These are phyloP conservation scores for Zymoseptoria crescenta DNA, from an alignment of 2,329 filamentous ascomycete genomes.

Conservation along the genomic window DNA sequence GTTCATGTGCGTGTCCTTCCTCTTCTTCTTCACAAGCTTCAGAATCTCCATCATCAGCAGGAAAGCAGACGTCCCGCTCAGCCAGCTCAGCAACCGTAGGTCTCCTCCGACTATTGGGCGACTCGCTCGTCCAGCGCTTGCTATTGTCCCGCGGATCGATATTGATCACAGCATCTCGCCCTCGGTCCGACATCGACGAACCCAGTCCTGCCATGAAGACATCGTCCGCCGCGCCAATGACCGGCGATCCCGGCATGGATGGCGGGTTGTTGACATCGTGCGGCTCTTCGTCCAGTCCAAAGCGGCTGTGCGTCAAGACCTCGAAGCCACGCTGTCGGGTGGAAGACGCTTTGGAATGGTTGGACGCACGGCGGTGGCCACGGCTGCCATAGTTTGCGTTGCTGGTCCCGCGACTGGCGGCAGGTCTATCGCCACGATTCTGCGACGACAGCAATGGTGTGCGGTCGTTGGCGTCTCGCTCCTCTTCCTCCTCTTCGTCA, in stretches of 20 bases:
- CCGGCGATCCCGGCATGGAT: slow-evolving; percentile 53
- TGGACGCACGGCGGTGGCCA: slow-evolving; percentile 21
- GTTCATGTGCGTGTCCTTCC: slow-evolving; percentile 40
- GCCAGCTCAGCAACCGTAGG: slow-evolving; percentile 55
- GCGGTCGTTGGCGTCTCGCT: slow-evolving; percentile 40
- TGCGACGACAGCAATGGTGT: slow-evolving; percentile 45
- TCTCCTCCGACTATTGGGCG: slow-evolving; percentile 36
- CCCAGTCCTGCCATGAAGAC: slow-evolving; percentile 64
- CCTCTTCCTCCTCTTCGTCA: slow-evolving; percentile 45
- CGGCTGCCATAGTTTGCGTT: slow-evolving; percentile 24
- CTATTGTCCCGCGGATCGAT: slow-evolving; percentile 36
- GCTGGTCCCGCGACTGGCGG: slow-evolving; percentile 24
- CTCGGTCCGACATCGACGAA: slow-evolving; percentile 29
- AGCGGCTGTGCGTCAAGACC: slow-evolving; percentile 8
- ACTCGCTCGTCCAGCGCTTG: slow-evolving; percentile 28
- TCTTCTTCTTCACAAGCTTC: slow-evolving; percentile 47
- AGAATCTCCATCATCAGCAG: slow-evolving; percentile 61
- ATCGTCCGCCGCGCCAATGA: slow-evolving; percentile 50
- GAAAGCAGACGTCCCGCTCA: slow-evolving; percentile 89
- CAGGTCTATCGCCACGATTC: slow-evolving; percentile 25
- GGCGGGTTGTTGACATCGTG: slow-evolving; percentile 59
- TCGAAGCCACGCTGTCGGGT: slow-evolving; percentile 6
- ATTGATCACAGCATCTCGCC: slow-evolving; percentile 43
- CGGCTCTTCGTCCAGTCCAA: slow-evolving; percentile 7
- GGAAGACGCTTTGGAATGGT: slow-evolving; percentile 21